These are phyloP conservation scores for Aspergillus nomiae DNA, from an alignment of 2,329 filamentous ascomycete species.

Conservation along the genomic window DNA sequence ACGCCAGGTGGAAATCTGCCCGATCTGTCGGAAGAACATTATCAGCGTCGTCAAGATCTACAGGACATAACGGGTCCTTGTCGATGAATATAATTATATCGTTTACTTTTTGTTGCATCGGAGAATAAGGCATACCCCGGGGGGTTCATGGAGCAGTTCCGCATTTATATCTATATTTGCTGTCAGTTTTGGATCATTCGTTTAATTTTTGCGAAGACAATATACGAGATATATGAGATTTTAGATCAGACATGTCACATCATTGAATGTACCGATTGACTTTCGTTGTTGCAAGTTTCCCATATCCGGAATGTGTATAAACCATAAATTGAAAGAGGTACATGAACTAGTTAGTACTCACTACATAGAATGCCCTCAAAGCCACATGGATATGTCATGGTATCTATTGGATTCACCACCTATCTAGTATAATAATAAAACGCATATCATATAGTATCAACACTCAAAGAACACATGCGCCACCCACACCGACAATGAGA, in stretches of 20 bases:
- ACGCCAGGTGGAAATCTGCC: constrained; percentile 59
- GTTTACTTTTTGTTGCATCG: constrained; percentile 10
- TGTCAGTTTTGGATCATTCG: not conserved
- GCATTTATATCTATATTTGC: not conserved
- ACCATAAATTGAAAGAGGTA: not conserved
- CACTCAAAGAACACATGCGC: constrained; percentile 15
- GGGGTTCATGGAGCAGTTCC: constrained; percentile 11
- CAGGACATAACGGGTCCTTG: constrained; percentile 33
- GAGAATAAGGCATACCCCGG: constrained; percentile 24
- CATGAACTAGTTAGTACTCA: not conserved
- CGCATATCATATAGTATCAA: not conserved
- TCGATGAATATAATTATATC: not conserved
- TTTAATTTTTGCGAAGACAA: not conserved
- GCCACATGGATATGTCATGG: not conserved
- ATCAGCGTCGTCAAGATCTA: constrained; percentile 61
- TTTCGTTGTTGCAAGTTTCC: not conserved
- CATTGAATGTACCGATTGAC: not conserved
- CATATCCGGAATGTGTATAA: not conserved
- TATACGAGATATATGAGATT: not conserved
- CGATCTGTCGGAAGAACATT: constrained; percentile 62
- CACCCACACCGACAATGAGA: constrained; percentile 13
- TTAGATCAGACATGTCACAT: not conserved
- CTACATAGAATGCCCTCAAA: not conserved
- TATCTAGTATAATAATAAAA: constrained; percentile 6
- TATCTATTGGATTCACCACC: constrained; percentile 17